Evolutionary conservation across 2,329 filamentous ascomycete species (phyloP), one percentile per base, ranked within the genome.

Genomic region (Talaromyces sp.): DNA sequence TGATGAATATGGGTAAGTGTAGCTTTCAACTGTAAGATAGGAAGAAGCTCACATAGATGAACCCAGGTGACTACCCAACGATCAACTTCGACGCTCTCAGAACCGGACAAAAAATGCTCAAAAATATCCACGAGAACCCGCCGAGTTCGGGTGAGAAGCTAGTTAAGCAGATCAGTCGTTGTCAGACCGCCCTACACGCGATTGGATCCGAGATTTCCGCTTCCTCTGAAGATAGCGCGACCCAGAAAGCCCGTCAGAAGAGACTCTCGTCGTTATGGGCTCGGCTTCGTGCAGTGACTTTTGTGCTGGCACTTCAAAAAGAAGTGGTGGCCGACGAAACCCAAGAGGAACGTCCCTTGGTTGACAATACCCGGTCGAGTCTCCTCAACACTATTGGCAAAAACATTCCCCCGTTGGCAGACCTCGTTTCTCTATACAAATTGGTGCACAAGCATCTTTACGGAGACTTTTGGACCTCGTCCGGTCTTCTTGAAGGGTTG

Each of bases 291-390:
- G 58, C 58, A 32, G 58, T 60, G 10, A 60, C 53, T 3, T 60
- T 60, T 51, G 38, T 60, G 14, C 54, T 60, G 17, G 48, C 46
- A n/a, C 54, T 60, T 24, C 46, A 52, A 19, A 60, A 60, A 27
- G 58, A 60, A 24, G 46, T 56, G 27, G 32, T 48, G 6, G 4
- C 14, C 19, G 17, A 51, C n/a, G 31, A 52, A 3, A 27, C 6
- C 3, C 35, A 35, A 32, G 17, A 56, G 51, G n/a, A 17, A n/a
- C 12, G 10, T 17, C 19, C 46, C 21, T 11, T 24, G 26, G 29
- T 24, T 27, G 10, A 52, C 2, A 29, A 26, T 52, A 57, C 35
- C 8, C 54, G 32, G 38, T 9, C 12, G 2, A 29, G 3, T 46
- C 24, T 57, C n/a, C n/a, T 24, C 10, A 12, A 9, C 10, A 19